Base-by-base conservation (phyloP, 306 rosid genomes). In the Casuarina equisetifolia region DNA sequence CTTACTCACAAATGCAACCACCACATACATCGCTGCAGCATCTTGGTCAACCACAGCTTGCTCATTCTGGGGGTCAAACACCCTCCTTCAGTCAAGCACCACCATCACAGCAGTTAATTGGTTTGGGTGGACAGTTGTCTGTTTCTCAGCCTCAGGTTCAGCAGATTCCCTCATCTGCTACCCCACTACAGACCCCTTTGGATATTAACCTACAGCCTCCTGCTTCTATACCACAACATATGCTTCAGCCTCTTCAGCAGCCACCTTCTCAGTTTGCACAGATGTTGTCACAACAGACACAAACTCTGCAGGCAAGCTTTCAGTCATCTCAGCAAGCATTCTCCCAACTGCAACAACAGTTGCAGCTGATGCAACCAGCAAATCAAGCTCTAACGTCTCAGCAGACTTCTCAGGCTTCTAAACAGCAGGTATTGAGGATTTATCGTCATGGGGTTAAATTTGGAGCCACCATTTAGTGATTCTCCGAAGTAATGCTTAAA, bases 281-380 rank as follows among this genome's bases (percentile, higher is more conserved):
- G 85, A 88, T 92, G 97, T 55, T 92, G 79, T 91, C 97, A 4
- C 98, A 95, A 76, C 98, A 92, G 77, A 95, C 90, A 62, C 97
- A 92, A 81, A 84, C 82, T 78, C 89, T 92, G 80, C 95, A 95
- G 83, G 98, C 98, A 51, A 95, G 96, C 86, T 92, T 91, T 83
- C 90, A 94, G 87, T 90, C 98, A 12, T 94, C 98, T 72, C 97
- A 86, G 88, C 96, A 94, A 82, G 97, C 97, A 46, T 92, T 94
- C 83, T 91, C 97, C 69, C 97, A 91, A 91, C 86, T 95, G 80
- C 98, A 95, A 71, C 97, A 92, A 81, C 95, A 94, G 76, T 25
- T 94, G 81, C 97, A 92, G 84, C 82, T 78, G 84, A 89, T 91
- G 87, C 98, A 95, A 40, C 98, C 98, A 48, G 70, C 97, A 49